Evolutionary conservation across 768 basidiomycete genomes (phyloP), one percentile per base, ranked within the genome.

Genomic region (Panaeolus cyanescens): DNA sequence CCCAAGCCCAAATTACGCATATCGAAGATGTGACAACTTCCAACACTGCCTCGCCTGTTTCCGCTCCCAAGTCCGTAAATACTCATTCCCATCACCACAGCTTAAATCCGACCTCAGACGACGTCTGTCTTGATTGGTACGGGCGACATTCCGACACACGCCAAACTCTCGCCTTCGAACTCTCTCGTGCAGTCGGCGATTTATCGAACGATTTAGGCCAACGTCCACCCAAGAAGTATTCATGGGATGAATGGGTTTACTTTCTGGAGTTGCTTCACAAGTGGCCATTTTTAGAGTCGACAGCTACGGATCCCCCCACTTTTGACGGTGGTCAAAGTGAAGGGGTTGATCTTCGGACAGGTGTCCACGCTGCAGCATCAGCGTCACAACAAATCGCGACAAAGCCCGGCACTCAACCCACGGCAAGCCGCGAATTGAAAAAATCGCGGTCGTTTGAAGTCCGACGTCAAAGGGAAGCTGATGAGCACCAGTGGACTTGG

Each of bases 191-290:
- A 65, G n/a, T 62, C 78, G 13, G 67, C 76, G 32, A 65, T 8
- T 61, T 79, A 4, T 71, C 76, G 2, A 62, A 63, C 34, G 75
- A 79, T 65, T 65, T 75, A 5, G 64, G 68, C 13, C 62, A 58
- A 15, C 69, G 63, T 7, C 69, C 75, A 2, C 64, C 64, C 12
- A 65, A 63, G 31, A 68, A 69, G 62, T 80, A 78, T 61, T 62
- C 61, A 1, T 78, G 79, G 78, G 70, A 74, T 13, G 74, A 79
- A 42, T 79, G 78, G 79, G 64, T 65, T 31, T 39, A 34, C 17
- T 77, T 73, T 71, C 60, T 80, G 33, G 63, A 62, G 13, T 62
- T 80, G 59, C 58, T 79, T 19, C 72, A 68, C 9, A 58, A 68
- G 30, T 62, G 62, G n/a, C 45, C 45, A 13, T 50, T 28, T 12